Percentiles rank a stretch among this genome's conserved stretches.
Evolutionary conservation across 108 stramenopile species (phyloP).

Genomic region (Cylindrotheca fusiformis): DNA sequence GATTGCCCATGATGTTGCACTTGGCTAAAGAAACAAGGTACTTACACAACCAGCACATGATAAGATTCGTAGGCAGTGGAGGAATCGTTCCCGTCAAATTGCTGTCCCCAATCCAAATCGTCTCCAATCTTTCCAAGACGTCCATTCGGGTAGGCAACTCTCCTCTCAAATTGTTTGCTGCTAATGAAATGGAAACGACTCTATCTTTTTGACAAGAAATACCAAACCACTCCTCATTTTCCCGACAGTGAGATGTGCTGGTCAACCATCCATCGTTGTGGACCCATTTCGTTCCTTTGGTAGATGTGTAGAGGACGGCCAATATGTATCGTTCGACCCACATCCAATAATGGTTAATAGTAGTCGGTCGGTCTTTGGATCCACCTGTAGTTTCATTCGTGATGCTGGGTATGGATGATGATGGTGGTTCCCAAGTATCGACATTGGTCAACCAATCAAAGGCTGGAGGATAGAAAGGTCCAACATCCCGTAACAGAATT

Average conservation of each 20-base stretch:
- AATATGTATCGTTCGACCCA: not conserved
- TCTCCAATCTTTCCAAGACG: not conserved
- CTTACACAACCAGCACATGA: too few species aligned
- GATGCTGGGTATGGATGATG: not conserved
- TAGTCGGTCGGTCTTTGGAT: not conserved
- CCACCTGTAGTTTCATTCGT: not conserved
- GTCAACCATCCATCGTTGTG: not conserved
- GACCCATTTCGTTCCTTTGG: not conserved
- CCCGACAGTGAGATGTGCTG: not conserved
- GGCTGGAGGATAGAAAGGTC: not conserved
- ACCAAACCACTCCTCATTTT: not conserved
- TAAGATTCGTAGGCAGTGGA: not conserved
- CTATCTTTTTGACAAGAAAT: not conserved
- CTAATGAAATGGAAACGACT: not conserved
- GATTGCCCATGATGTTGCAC: too few species aligned
- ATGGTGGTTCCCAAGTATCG: not conserved
- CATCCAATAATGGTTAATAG: not conserved
- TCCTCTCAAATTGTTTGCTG: not conserved
- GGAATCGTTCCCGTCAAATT: not conserved
- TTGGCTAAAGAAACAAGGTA: too few species aligned
- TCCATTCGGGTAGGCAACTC: not conserved
- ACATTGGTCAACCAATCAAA: not conserved
- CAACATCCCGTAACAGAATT: not conserved
- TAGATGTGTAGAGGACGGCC: not conserved
- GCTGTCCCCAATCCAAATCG: not conserved